phyloP scores from a whole-genome alignment of 2,329 filamentous ascomycete species.

The Colletotrichum musicola region DNA sequence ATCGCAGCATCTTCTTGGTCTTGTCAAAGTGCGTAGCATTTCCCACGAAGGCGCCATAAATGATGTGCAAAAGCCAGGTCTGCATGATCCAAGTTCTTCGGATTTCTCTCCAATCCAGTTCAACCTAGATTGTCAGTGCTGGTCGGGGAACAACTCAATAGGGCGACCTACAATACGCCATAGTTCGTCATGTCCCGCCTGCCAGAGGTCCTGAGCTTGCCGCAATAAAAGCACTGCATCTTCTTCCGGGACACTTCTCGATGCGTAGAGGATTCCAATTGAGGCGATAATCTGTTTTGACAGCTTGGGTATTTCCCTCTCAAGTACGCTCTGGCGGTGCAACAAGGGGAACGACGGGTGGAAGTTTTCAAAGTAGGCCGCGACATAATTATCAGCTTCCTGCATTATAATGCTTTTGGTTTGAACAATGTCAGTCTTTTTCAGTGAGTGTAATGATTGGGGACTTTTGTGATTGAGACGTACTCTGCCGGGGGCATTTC shows the following conservation, averaged over 20 bases:
- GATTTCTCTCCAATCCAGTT: slow-evolving; percentile 42
- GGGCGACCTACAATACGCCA: slow-evolving; percentile 23
- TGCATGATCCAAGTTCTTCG: slow-evolving; percentile 46
- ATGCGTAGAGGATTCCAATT: slow-evolving; percentile 42
- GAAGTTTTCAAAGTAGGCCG: slow-evolving; percentile 43
- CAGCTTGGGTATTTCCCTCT: slow-evolving; percentile 18
- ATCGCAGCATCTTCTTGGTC: slow-evolving; percentile 45
- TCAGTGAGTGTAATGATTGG: not conserved
- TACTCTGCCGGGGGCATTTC: not conserved
- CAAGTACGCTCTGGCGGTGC: slow-evolving; percentile 39
- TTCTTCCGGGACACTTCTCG: slow-evolving; percentile 27
- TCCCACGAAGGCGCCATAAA: slow-evolving; percentile 47
- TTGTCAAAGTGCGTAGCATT: slow-evolving; percentile 43
- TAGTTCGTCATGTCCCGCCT: slow-evolving; percentile 37
- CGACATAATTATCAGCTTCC: slow-evolving; percentile 26
- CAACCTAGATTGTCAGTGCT: slow-evolving; percentile 39
- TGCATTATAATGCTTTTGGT: not conserved
- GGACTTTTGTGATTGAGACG: not conserved
- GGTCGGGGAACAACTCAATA: not conserved
- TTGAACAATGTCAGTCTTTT: not conserved
- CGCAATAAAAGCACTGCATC: slow-evolving; percentile 19
- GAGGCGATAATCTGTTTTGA: slow-evolving; percentile 39
- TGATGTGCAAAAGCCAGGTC: slow-evolving; percentile 46
- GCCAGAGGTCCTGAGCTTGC: slow-evolving; percentile 40
- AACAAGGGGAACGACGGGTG: slow-evolving; percentile 43